Evolutionary conservation across 2,329 filamentous ascomycete genomes (phyloP), one percentile per base, ranked within the genome.

Genomic region (Ophiostoma sp.): DNA sequence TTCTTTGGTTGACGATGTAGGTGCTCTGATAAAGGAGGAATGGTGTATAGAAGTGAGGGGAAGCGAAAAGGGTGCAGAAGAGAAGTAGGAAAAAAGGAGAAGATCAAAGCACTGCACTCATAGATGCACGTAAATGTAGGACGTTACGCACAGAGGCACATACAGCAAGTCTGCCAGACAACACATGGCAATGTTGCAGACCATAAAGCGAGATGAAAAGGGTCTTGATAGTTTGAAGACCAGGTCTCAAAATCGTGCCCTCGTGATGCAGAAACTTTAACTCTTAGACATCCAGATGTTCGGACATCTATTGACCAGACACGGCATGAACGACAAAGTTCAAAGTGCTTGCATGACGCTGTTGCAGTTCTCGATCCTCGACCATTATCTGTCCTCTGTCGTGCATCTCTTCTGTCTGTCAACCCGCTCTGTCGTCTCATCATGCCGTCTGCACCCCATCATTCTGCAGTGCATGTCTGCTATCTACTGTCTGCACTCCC

Each of bases 21-120:
- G 59, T n/a, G 61, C 61, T 64, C 57, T 42, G 59, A 64, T 64
- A 19, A 61, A 33, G n/a, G 25, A 63, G 59, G 59, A 36, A 22
- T 52, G 3, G 19, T 25, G 12, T 25, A 5, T 42, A 22, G 39
- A 61, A 52, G 11, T 17, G 57, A 64, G 61, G 36, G 61, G n/a
- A 25, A 42, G 15, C 5, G 33, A 45, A 8, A 42, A 7, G 1
- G 22, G 28, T 5, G 36, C 8, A 17, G 28, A 22, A 17, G 22
- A 19, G 6, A 19, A 63, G 8, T n/a, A 8, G 12, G 33, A 9
- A 22, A 25, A 64, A 42, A 42, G 11, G 36, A 42, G 4, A 48
- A 48, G 22, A 68, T 33, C 63, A 68, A 66, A 48, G 63, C 63
- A 66, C 39, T 12, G 22, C 36, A 15, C 17, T 22, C 17, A 48